Evolutionary conservation across 257 asterid genomes (phyloP), one percentile per base, ranked within the genome.

Genomic region (Capsicum rhomboideum): DNA sequence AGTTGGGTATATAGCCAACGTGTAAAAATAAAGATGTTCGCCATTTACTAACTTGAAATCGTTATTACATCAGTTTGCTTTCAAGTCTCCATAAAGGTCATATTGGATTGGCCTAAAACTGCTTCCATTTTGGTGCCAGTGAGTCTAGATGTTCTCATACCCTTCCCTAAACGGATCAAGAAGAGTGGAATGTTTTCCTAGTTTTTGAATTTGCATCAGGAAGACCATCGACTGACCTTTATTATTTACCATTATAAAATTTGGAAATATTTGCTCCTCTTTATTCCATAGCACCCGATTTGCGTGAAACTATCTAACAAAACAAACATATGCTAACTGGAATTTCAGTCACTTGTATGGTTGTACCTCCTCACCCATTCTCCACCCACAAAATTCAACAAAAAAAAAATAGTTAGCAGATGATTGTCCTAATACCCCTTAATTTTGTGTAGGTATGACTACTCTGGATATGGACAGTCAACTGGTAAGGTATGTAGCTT

Each of bases 391-490:
- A 40, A 10, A 71, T 44, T 21, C n/a, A n/a, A 29, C n/a, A n/a
- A n/a, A n/a, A 8, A 4, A 20, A 20, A 44, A 66, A 16, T 61
- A 20, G 44, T 17, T 23, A 79, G 66, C 63, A 66, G 52, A 84
- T 53, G 44, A 9, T 82, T 46, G 40, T 52, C 42, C 84, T 89
- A 83, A 80, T 87, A 86, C 61, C 56, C 83, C 80, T 85, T 72
- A 29, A 75, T 82, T 83, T 78, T 85, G 84, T 89, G 89, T 91
- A 95, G 99, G 89, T 95, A 94, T 28, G 99, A 95, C 85, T 95
- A 95, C 87, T 94, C 99, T 78, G 99, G 99, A 23, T 95, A 95
- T 82, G 99, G 99, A 37, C 99, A 89, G 85, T 95, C 99, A 71
- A 87, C 98, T n/a, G 98, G 98, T 82, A 95, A 94, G 98, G 99